These are phyloP conservation scores for Codiaeum variegatum DNA, from an alignment of 441 rosid species.

Conservation along the genomic window DNA sequence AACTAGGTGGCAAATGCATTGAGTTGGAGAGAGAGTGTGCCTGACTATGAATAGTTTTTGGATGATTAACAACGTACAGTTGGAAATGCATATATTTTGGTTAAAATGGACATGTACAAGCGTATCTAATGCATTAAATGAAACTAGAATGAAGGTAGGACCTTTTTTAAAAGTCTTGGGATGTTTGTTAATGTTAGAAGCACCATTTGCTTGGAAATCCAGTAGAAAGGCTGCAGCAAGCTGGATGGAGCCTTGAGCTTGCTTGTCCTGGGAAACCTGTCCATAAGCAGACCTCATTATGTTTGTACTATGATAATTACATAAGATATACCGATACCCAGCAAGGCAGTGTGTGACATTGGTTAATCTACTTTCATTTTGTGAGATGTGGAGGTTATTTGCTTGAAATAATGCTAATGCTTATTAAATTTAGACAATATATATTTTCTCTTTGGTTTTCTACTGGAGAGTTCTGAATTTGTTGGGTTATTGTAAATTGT, in stretches of 20 bases:
- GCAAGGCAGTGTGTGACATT: neutral
- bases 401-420: neutral
- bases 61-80: neutral
- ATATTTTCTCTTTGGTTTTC: conserved; percentile 4
- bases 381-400: neutral
- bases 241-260: neutral
- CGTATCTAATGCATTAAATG: neutral
- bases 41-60: neutral
- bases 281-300: neutral
- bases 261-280: neutral
- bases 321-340: neutral
- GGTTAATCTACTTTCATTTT: neutral
- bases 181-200: neutral
- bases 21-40: neutral
- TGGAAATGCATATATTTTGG: neutral
- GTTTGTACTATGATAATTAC: neutral
- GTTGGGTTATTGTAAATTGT: neutral
- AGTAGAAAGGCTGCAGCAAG: neutral
- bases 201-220: neutral
- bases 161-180: neutral
- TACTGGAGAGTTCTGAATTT: neutral
- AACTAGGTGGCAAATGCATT: neutral
- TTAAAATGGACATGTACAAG: neutral
- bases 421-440: neutral
- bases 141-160: neutral